Evolutionary conservation across 495 filamentous ascomycete species (phyloP).

Genomic region (Bathelium albidoporum): DNA sequence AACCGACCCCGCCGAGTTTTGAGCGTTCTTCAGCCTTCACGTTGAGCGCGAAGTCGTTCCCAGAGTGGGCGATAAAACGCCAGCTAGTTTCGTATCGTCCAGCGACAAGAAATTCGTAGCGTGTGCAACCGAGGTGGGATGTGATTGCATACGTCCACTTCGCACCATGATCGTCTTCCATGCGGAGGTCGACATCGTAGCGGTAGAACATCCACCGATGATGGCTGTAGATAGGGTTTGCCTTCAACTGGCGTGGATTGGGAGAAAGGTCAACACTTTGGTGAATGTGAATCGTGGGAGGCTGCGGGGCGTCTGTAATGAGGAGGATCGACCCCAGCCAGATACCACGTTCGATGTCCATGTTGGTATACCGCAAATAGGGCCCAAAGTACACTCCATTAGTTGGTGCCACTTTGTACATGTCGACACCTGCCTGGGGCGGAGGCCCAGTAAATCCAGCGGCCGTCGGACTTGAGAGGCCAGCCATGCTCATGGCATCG

Average conservation of each 20-base stretch:
- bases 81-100: slow-evolving; percentile 82
- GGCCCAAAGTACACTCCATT: slow-evolving; percentile 99
- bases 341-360: slow-evolving; percentile 83
- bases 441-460: slow-evolving; percentile 75
- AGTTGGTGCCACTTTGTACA: slow-evolving; percentile 85
- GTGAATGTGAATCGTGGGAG: slow-evolving; percentile 94
- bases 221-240: slow-evolving; percentile 74
- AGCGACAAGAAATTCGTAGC: slow-evolving; percentile 96
- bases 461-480: slow-evolving; percentile 49
- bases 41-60: slow-evolving; percentile 85
- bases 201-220: slow-evolving; percentile 93
- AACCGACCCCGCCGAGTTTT: slow-evolving; percentile 75
- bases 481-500: slow-evolving; percentile 66
- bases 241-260: slow-evolving; percentile 81
- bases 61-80: slow-evolving; percentile 93
- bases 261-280: slow-evolving; percentile 83
- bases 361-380: slow-evolving; percentile 90
- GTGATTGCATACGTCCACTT: slow-evolving; percentile 99
- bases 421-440: slow-evolving; percentile 73
- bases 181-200: slow-evolving; percentile 84
- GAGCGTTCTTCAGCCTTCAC: slow-evolving; percentile 76
- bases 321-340: slow-evolving; percentile 82
- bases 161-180: slow-evolving; percentile 71
- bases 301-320: slow-evolving; percentile 83
- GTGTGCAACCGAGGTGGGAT: slow-evolving; percentile 88